Conservation (phyloP, 2,329 filamentous ascomycete genomes). For the Epichloe aotearoae region DNA sequence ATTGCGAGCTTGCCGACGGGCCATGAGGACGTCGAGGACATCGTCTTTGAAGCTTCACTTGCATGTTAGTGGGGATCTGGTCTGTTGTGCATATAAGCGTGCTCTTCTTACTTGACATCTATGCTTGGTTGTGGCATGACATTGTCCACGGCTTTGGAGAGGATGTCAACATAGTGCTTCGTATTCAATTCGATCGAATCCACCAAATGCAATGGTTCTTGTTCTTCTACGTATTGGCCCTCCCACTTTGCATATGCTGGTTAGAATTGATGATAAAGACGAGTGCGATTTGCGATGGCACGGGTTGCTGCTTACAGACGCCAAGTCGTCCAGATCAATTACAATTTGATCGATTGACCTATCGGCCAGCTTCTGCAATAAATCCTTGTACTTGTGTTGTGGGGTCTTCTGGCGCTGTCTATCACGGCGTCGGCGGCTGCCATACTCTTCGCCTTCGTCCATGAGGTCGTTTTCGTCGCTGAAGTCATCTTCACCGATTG, state of each 20-base stretch:
- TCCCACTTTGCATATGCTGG: slow-evolving; percentile 53
- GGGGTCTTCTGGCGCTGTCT: slow-evolving; percentile 39
- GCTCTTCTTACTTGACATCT: slow-evolving; percentile 54
- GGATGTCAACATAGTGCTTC: slow-evolving; percentile 85
- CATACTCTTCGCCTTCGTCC: slow-evolving; percentile 60
- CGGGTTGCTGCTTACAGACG: slow-evolving; percentile 39
- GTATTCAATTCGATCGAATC: slow-evolving; percentile 82
- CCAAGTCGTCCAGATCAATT: slow-evolving; percentile 82
- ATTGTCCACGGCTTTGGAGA: slow-evolving; percentile 79
- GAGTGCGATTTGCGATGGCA: background rate
- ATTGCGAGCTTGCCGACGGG: slow-evolving; percentile 76
- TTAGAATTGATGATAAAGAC: background rate
- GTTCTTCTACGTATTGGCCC: slow-evolving; percentile 50
- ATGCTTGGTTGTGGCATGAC: slow-evolving; percentile 66
- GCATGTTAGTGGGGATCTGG: background rate
- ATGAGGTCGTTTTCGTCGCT: slow-evolving; percentile 91
- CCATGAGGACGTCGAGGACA: slow-evolving; percentile 92
- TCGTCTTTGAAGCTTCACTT: slow-evolving; percentile 77
- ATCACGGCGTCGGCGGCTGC: slow-evolving; percentile 34
- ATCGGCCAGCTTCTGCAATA: slow-evolving; percentile 79
- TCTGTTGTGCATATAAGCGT: background rate
- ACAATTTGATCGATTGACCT: slow-evolving; percentile 62
- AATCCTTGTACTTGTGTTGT: slow-evolving; percentile 76
- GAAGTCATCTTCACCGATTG: slow-evolving; percentile 73
- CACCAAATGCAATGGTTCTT: slow-evolving; percentile 55